Evolutionary conservation across 345 rosid genomes (phyloP).

Genomic region (Citrus trifoliata): DNA sequence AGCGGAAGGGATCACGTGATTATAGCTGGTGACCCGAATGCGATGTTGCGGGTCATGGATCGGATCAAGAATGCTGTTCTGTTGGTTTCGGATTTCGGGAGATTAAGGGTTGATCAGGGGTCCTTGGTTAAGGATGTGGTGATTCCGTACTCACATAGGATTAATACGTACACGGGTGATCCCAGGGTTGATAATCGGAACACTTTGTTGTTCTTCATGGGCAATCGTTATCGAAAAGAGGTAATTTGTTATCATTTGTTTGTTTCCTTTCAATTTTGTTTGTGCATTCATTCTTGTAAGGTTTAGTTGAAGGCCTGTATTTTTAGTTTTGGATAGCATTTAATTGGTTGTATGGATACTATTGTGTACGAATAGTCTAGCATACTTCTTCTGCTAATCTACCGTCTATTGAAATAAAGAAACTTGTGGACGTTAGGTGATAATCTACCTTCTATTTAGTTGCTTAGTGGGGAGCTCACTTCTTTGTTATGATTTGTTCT

Average conservation of each 20-base stretch:
- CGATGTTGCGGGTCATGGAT: constrained; percentile 60
- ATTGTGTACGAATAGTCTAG: not conserved
- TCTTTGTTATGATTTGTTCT: not conserved
- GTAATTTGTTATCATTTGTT: constrained; percentile 28
- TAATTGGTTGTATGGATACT: not conserved
- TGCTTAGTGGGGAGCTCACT: not conserved
- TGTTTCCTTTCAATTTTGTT: not conserved
- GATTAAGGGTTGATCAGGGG: constrained; percentile 81
- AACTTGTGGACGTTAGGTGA: not conserved
- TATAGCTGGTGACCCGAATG: constrained; percentile 91
- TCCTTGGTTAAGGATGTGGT: constrained; percentile 89
- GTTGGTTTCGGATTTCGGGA: constrained; percentile 78
- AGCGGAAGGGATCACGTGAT: constrained; percentile 78
- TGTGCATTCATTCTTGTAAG: not conserved
- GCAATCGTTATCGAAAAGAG: constrained; percentile 91
- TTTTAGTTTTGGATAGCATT: not conserved
- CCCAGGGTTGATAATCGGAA: constrained; percentile 55
- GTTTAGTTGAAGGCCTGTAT: not conserved
- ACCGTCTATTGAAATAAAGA: not conserved
- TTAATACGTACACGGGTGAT: constrained; percentile 64
- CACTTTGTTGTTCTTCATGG: constrained; percentile 94
- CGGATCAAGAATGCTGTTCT: constrained; percentile 64
- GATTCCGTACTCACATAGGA: constrained; percentile 85
- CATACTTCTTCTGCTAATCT: not conserved
- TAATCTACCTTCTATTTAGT: not conserved